Evolutionary conservation across 257 asterid genomes (phyloP), one percentile per base, ranked within the genome.

Genomic region (Solanum microdontum): DNA sequence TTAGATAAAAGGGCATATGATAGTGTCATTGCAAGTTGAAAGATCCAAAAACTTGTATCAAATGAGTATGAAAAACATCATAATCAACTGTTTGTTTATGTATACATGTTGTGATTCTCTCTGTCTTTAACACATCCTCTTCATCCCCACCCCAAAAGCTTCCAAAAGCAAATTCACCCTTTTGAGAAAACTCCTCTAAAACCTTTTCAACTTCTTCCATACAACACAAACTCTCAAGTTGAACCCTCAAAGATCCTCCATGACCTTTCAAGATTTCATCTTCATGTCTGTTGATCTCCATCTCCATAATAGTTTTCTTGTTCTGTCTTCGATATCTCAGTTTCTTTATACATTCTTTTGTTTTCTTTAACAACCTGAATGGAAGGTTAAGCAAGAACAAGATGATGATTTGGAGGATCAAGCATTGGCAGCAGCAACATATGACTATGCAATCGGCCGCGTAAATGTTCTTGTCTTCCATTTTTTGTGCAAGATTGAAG

Each of bases 371-470:
- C 33, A 96, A 45, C 51, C 88, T 94, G 66, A 8, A 87, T 2
- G 99, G 99, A 23, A 94, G 89, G 79, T 91, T 96, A 7, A 94
- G 92, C 89, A 94, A 84, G 87, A 96, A 24, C 88, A 93, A 89
- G 89, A 94, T 83, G 87, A 96, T 88, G 88, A 96, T 86, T 86
- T 96, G 96, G 87, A 96, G 92, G 87, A 96, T 88, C 94, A 96
- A 87, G 91, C 98, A 95, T 74, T 94, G 94, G 83, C 98, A 96
- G 91, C 99, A 96, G 76, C 99, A 96, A 28, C 92, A 93, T 68
- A 96, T 45, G 88, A 96, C 98, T 70, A 95, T 87, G 91, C 99
- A 95, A 64, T 96, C 99, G 12, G 98, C 98, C 21, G 96, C 98
- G 37, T 92, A 87, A 76, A 88, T 87, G 90, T 93, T 94, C 24